Conservation (phyloP, 2,329 filamentous ascomycete species). For the Blastomyces silverae region DNA sequence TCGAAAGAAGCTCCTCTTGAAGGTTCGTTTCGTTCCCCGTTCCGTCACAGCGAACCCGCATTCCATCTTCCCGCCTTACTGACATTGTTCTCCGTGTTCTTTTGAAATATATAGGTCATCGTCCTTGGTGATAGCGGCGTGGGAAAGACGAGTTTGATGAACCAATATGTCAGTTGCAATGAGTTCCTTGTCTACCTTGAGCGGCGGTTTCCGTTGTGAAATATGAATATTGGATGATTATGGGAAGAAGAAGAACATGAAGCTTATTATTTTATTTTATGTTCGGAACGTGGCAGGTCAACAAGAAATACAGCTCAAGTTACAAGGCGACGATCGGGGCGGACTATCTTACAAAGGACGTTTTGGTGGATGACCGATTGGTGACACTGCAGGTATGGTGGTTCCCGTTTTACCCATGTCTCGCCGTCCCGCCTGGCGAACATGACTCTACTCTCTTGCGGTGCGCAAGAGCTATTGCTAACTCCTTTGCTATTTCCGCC, state of each 20-base stretch:
- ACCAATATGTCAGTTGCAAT: constrained; percentile 84
- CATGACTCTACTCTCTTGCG: background rate
- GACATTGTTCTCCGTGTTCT: constrained; percentile 18
- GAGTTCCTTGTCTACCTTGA: background rate
- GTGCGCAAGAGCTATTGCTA: background rate
- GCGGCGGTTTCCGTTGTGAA: background rate
- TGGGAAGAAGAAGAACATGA: background rate
- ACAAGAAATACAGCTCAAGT: constrained; percentile 99
- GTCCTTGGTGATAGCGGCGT: constrained; percentile 98
- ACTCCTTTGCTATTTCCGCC: background rate
- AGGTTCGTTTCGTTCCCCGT: constrained; percentile 51
- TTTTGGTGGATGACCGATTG: constrained; percentile 90
- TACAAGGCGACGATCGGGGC: constrained; percentile 99
- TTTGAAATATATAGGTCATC: constrained; percentile 62
- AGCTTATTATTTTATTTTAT: constrained; percentile 1
- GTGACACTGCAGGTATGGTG: constrained; percentile 88
- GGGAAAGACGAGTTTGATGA: constrained; percentile 99
- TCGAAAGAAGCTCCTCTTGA: constrained; percentile 83
- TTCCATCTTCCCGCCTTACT: constrained; percentile 11
- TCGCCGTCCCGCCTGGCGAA: background rate
- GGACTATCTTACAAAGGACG: constrained; percentile 97
- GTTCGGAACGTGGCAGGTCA: constrained; percentile 60
- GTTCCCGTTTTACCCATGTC: background rate
- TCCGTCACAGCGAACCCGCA: constrained; percentile 15
- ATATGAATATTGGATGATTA: background rate